These are phyloP conservation scores for Lactarius trivialis DNA, from an alignment of 768 basidiomycete genomes.

Conservation along the genomic window DNA sequence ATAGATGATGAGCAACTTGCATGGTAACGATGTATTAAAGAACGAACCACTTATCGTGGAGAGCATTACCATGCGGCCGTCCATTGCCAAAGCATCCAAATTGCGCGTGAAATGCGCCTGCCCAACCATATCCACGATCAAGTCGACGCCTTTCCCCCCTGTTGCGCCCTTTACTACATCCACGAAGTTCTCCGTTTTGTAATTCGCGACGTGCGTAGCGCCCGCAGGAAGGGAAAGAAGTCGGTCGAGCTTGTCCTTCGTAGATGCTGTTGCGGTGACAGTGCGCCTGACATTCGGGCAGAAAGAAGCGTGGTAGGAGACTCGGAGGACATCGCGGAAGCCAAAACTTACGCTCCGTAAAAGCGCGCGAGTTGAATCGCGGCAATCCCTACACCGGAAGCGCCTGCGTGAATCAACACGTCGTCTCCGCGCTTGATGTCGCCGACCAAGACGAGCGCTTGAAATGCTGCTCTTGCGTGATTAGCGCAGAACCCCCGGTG, in stretches of 20 bases:
- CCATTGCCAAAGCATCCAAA: conserved; percentile 57
- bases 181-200: conserved; percentile 78
- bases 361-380: conserved; percentile 80
- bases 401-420: conserved; percentile 86
- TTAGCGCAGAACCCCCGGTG: neutral
- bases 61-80: conserved; percentile 70
- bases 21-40: neutral
- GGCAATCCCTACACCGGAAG: conserved; percentile 84
- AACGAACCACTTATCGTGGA: conserved; percentile 56
- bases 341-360: conserved; percentile 61
- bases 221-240: conserved; percentile 59
- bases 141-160: conserved; percentile 63
- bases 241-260: conserved; percentile 74
- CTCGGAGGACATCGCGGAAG: conserved; percentile 8
- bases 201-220: conserved; percentile 74
- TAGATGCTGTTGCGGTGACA: conserved; percentile 83
- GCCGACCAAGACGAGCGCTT: conserved; percentile 60
- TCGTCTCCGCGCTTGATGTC: conserved; percentile 62
- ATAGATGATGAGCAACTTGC: conserved; percentile 21
- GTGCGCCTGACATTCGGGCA: conserved; percentile 39
- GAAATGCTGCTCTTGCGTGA: conserved; percentile 40
- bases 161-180: conserved; percentile 65
- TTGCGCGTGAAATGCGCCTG: conserved; percentile 69
- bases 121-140: conserved; percentile 83
- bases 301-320: neutral